Evolutionary conservation across 148 eudicot species (phyloP).

Genomic region (Vaccinium macrocarpon): DNA sequence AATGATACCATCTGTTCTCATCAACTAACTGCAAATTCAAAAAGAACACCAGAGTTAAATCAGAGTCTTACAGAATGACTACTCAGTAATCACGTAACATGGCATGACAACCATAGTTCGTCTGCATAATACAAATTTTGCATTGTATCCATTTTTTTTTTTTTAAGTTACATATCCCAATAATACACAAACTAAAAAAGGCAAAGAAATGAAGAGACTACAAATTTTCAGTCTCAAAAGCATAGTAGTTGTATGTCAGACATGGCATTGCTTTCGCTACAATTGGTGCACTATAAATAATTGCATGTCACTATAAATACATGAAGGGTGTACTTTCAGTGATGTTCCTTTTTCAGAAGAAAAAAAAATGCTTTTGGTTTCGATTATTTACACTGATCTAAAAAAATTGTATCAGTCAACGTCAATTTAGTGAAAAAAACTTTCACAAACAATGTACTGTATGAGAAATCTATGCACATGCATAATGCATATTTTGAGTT

Average conservation of each 20-base stretch:
- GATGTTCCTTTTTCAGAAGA: not conserved
- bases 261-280: not conserved
- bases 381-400: not conserved
- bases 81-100: not conserved
- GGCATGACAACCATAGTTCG: not conserved
- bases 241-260: not conserved
- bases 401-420: not conserved
- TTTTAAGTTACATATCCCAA: not conserved
- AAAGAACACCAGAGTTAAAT: conserved; percentile 6
- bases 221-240: not conserved
- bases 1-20: conserved; percentile 90
- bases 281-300: not conserved
- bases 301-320: not conserved
- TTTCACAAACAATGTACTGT: not conserved
- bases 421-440: not conserved
- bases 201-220: not conserved
- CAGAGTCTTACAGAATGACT: not conserved
- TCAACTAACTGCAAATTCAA: conserved; percentile 83
- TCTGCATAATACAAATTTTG: not conserved
- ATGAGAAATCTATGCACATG: not conserved
- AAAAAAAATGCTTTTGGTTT: not conserved
- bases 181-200: not conserved
- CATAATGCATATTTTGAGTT: not conserved
- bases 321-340: not conserved
- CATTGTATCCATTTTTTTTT: not conserved